Conservation (phyloP, 2,329 filamentous ascomycete species). For the Hymenotorrendiella dingleyae region DNA sequence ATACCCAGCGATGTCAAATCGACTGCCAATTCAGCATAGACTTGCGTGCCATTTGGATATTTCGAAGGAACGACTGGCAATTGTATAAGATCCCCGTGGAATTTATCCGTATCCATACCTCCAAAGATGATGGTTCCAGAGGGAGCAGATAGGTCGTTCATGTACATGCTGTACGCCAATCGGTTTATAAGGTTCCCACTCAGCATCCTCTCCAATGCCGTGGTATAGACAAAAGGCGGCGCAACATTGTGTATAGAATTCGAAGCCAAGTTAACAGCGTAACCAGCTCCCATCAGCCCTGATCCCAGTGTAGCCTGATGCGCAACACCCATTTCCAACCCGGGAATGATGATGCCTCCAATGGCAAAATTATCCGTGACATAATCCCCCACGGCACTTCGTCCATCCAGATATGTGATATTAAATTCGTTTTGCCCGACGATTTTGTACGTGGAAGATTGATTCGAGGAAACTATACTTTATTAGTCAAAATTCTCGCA, state of each 20-base stretch:
- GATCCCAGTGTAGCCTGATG: conserved; percentile 39
- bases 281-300: conserved; percentile 54
- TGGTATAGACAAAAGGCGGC: conserved; percentile 27
- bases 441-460: conserved; percentile 43
- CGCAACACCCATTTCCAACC: conserved; percentile 51
- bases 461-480: too few relatives aligned
- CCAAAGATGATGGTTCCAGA: conserved; percentile 37
- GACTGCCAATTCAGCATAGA: conserved; percentile 19
- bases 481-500: too few relatives aligned
- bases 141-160: conserved; percentile 25
- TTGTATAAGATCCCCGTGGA: conserved; percentile 30
- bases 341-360: conserved; percentile 39
- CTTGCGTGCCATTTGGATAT: conserved; percentile 11
- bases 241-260: neutral
- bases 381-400: conserved; percentile 48
- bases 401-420: conserved; percentile 54
- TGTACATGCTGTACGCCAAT: conserved; percentile 33
- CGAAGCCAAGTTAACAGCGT: conserved; percentile 41
- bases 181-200: conserved; percentile 37
- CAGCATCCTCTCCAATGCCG: conserved; percentile 29
- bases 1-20: conserved; percentile 20
- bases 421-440: conserved; percentile 40
- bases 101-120: conserved; percentile 41
- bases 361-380: conserved; percentile 49
- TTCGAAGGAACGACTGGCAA: conserved; percentile 14